Base-by-base conservation (phyloP, 352 stramenopile species). In the Phytophthora quininea region DNA sequence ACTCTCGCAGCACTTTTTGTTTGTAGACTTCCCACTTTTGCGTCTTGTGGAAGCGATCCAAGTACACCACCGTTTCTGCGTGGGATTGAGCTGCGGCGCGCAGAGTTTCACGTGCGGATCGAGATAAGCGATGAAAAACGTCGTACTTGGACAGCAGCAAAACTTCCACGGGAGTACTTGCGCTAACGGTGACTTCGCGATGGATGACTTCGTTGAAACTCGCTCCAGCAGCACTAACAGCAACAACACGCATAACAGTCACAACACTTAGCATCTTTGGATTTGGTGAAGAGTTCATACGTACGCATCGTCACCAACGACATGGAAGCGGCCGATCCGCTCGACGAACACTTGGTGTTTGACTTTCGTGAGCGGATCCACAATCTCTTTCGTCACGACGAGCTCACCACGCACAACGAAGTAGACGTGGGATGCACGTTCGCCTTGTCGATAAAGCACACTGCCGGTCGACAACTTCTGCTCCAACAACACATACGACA, bases 141-240 rank as follows among this genome's bases (percentile, higher is more conserved):
- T 93, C 85, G 59, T 93, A 90, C 56, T 93, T 93, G 31, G 85
- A 90, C 0, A 93, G 73, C 10, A 91, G 52, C 11, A 93, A 65
- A 14, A 90, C 66, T 37, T 93, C 81, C 0, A 93, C 81, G 0
- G 85, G 85, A 10, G 85, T 93, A 50, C 54, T 90, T 19, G 85
- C 80, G 4, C 76, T 90, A 7, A 86, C 74, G 0, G 81, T 89
- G 38, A 91, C 76, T 53, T 89, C 79, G 38, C 86, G 83, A 49
- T 82, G 78, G 27, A 90, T 77, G 3, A 69, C 59, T 24, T 91
- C 82, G 35, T 93, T 90, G 63, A 93, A 93, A 58, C 75, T 85
- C 15, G 50, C 66, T 0, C 83, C 85, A 0, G 76, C 76, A 37
- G 83, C 83, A n/a, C 82, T 92, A 74, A 29, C 19, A 24, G 19